phyloP scores from a whole-genome alignment of 2,329 filamentous ascomycete species.

The Lecanicillium sp. region DNA sequence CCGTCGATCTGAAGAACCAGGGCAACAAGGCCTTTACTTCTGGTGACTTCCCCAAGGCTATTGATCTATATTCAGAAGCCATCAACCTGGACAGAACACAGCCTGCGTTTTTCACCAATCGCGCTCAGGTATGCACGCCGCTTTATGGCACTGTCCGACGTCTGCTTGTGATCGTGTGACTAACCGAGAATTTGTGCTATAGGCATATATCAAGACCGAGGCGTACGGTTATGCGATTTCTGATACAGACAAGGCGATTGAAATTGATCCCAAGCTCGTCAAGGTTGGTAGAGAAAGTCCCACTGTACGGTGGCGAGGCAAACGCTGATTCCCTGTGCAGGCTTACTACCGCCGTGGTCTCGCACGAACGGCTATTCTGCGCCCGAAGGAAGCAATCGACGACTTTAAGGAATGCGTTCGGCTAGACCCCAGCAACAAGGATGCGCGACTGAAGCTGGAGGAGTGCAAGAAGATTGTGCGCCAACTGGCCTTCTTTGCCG shows the following conservation, averaged over 20 bases:
- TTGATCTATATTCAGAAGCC: constrained; percentile 78
- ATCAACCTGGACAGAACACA: constrained; percentile 78
- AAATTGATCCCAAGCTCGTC: constrained; percentile 77
- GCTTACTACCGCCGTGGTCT: constrained; percentile 92
- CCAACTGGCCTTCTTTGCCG: constrained; percentile 84
- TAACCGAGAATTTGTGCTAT: constrained; percentile 23
- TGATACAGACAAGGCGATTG: constrained; percentile 85
- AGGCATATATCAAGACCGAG: constrained; percentile 94
- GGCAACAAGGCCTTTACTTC: constrained; percentile 88
- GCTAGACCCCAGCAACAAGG: constrained; percentile 80
- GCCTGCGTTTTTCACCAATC: constrained; percentile 86
- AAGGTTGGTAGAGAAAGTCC: constrained; percentile 53
- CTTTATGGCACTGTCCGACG: neutral
- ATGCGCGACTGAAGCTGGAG: constrained; percentile 81
- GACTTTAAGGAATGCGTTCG: constrained; percentile 89
- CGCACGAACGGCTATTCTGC: constrained; percentile 83
- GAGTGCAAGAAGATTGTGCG: constrained; percentile 95
- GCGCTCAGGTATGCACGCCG: constrained; percentile 64
- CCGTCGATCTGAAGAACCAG: constrained; percentile 79
- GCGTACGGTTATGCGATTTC: constrained; percentile 87
- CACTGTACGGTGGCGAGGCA: neutral
- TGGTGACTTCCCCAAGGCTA: constrained; percentile 77
- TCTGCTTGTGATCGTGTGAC: constrained; percentile 32
- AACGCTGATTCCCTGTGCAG: constrained; percentile 31
- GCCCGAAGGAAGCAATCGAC: constrained; percentile 76